Base-by-base conservation (phyloP, 352 stramenopile genomes). In the Phytophthora megakarya region DNA sequence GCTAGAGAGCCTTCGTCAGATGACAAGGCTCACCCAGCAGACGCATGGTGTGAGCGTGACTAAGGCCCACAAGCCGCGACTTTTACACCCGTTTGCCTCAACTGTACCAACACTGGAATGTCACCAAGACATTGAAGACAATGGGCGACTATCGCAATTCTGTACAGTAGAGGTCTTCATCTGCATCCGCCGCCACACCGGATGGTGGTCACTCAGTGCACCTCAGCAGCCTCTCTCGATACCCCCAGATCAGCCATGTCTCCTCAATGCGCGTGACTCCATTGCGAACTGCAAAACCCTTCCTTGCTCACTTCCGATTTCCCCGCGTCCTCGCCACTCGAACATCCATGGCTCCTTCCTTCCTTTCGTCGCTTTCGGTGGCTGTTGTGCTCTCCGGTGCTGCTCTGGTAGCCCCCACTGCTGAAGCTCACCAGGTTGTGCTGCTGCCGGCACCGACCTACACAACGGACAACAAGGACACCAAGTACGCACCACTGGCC, bases 401-500 rank as follows among this genome's bases (percentile, higher is more conserved):
- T 2, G 64, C 61, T n/a, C n/a, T 80, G 21, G 45, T 72, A 2
- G 57, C 59, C 7, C 33, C 72, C 2, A 64, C 55, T 18, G 48
- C 65, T 5, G 56, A 77, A 18, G 75, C 72, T 5, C 75, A 83
- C 55, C 70, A 78, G 42, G 70, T 75, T 49, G 72, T 83, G 38
- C 70, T 78, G 26, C 61, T 81, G 9, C 75, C 75, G 12, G 56
- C 64, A 9, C 75, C 75, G 38, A 83, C 72, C 26, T 83, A 72
- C 57, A 83, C 56, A 4, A 72, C 75, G 19, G 57, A 70, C 28
- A 56, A 67, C 42, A 63, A 67, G 26, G 67, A 54, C 47, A 74
- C 72, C 48, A 73, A 77, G 69, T 79, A 78, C 59, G 72, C 75
- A 4, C 78, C 75, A 10, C 55, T 81, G 38, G 73, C 73, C 26